phyloP scores from a whole-genome alignment of 352 stramenopile species.

The Phytophthora citricola region DNA sequence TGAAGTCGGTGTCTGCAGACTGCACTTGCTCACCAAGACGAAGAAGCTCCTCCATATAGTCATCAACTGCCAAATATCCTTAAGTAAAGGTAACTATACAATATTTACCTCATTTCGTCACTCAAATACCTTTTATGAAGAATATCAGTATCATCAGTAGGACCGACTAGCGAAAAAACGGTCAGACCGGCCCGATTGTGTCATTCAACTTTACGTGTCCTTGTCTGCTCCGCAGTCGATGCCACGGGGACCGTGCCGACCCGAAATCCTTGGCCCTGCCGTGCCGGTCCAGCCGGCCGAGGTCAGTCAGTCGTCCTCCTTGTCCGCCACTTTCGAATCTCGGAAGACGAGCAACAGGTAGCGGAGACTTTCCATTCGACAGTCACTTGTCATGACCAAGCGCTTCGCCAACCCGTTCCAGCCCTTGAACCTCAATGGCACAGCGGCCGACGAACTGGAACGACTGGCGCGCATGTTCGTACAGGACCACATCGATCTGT shows the following conservation, averaged over 20 bases:
- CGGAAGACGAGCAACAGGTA: neutral
- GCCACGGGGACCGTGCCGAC: conserved; percentile 8
- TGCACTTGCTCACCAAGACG: conserved; percentile 4
- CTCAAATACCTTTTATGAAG: neutral
- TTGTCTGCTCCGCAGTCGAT: conserved; percentile 13
- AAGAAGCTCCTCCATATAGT: neutral
- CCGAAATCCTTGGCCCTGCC: conserved; percentile 4
- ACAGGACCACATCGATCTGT: conserved; percentile 45
- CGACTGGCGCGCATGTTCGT: conserved; percentile 45
- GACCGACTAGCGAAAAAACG: conserved; percentile 24
- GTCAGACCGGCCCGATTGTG: neutral
- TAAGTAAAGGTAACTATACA: neutral
- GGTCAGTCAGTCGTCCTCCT: neutral
- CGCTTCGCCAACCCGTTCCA: conserved; percentile 54
- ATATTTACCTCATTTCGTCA: neutral
- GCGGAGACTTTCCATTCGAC: conserved; percentile 3
- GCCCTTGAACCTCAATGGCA: conserved; percentile 37
- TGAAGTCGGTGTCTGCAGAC: conserved; percentile 3
- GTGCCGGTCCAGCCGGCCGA: neutral
- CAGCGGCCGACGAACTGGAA: conserved; percentile 33
- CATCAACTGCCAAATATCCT: neutral
- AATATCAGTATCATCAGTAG: neutral
- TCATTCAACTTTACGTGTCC: conserved; percentile 7
- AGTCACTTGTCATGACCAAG: conserved; percentile 31
- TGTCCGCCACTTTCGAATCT: conserved; percentile 15